Conservation (phyloP, 768 basidiomycete genomes). For the Sporobolomyces roseus region DNA sequence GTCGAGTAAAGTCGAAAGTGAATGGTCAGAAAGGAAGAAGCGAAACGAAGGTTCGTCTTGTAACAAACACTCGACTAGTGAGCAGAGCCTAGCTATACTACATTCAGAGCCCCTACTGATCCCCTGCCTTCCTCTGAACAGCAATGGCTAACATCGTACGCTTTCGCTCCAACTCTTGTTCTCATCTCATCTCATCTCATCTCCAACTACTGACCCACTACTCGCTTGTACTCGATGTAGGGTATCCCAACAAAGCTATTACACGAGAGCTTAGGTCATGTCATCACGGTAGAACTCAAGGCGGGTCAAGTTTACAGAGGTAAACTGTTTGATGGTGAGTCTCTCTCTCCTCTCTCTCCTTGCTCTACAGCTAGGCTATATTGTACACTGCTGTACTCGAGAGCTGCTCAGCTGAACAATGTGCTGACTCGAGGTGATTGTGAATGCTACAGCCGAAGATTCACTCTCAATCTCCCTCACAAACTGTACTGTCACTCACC, state of each 20-base stretch:
- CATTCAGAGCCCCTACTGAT: too few relatives aligned
- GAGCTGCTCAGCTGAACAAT: too few relatives aligned
- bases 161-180: background rate
- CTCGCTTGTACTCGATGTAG: background rate
- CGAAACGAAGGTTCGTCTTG: too few relatives aligned
- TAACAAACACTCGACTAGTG: too few relatives aligned
- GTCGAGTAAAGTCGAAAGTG: too few relatives aligned
- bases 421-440: background rate
- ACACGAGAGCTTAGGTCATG: conserved; percentile 91
- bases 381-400: too few relatives aligned
- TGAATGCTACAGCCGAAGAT: conserved; percentile 78
- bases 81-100: too few relatives aligned
- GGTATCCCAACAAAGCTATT: conserved; percentile 95
- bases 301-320: conserved; percentile 96
- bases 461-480: conserved; percentile 93
- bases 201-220: too few relatives aligned
- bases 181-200: background rate
- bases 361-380: too few relatives aligned
- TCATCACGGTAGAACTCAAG: conserved; percentile 97
- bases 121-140: background rate
- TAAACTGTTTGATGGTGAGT: conserved; percentile 89
- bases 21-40: too few relatives aligned
- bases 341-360: background rate
- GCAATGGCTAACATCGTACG: conserved; percentile 12
- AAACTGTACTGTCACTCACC: conserved; percentile 94